Conservation (phyloP, 345 rosid species). For the Moricandia moricandioides region DNA sequence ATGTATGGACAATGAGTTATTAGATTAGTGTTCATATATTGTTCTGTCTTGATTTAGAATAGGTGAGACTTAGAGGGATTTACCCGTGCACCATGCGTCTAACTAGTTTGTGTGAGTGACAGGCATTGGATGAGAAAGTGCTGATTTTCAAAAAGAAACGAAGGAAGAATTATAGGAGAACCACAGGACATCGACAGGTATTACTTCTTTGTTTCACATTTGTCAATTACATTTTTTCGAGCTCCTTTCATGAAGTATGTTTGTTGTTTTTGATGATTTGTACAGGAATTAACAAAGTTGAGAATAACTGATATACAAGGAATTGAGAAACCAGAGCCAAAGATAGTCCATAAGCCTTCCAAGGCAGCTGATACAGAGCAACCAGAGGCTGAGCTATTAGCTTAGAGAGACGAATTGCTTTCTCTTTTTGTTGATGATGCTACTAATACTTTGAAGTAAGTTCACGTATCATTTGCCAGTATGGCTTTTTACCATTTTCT, state of each 20-base stretch:
- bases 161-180: constrained; percentile 87
- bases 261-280: constrained; percentile 6
- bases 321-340: constrained; percentile 62
- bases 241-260: not conserved
- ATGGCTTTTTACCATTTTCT: not conserved
- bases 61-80: not conserved
- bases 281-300: constrained; percentile 89
- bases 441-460: not conserved
- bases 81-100: not conserved
- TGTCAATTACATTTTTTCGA: not conserved
- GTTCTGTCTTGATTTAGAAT: not conserved
- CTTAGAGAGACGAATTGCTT: constrained; percentile 37
- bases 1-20: not conserved
- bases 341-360: constrained; percentile 34
- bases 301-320: constrained; percentile 93
- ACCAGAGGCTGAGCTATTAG: constrained; percentile 54
- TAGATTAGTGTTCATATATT: not conserved
- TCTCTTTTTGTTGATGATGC: not conserved
- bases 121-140: constrained; percentile 95
- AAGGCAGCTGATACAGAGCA: constrained; percentile 41
- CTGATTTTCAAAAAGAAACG: constrained; percentile 93
- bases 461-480: constrained; percentile 4
- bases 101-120: constrained; percentile 28
- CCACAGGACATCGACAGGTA: constrained; percentile 91
- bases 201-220: constrained; percentile 9